Evolutionary conservation across 805 yeast species (phyloP), one percentile per base, ranked within the genome.

Genomic region (Kurtzmaniella fragi): DNA sequence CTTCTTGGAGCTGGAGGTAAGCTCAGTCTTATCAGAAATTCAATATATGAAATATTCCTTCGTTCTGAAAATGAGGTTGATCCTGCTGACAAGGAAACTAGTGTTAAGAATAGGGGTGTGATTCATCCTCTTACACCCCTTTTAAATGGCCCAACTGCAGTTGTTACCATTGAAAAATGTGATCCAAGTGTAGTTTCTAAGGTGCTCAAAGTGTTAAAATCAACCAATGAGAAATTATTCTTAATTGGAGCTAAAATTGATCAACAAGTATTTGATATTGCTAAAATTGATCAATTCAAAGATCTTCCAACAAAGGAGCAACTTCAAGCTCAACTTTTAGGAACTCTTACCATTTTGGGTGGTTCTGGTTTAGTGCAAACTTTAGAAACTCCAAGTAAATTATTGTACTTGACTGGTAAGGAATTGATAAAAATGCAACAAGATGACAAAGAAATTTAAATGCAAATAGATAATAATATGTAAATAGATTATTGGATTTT

Each of bases 351-450:
- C n/a, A 64, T 84, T 41, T 70, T 86, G 46, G 86, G 95, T 42
- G 98, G 97, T 54, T 90, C 87, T 33, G 95, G 95, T 9, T 73
- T 91, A 56, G 95, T 84, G 10, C 77, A 77, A 64, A 86, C 96
- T 13, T 73, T 91, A 55, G 82, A 84, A 62, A 58, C 83, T 14
- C 69, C 86, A n/a, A 64, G 85, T 12, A 78, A 78, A 46, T 63
- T 67, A 42, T 73, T 90, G 50, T 86, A 86, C 54, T 67, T 88
- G 61, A 84, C 95, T 7, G 34, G 61, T 82, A 85, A 43, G 70
- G 81, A 41, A 57, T 63, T 44, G 52, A 58, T 38, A 56, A 64
- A 48, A 67, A 64, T 37, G 39, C 30, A 45, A 20, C 49, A 45
- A 38, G 48, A 47, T 17, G 23, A 27, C 28, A 12, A 28, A 32